These are phyloP conservation scores for Ashbya aceris DNA, from an alignment of 1,139 yeast genomes.

Conservation along the genomic window DNA sequence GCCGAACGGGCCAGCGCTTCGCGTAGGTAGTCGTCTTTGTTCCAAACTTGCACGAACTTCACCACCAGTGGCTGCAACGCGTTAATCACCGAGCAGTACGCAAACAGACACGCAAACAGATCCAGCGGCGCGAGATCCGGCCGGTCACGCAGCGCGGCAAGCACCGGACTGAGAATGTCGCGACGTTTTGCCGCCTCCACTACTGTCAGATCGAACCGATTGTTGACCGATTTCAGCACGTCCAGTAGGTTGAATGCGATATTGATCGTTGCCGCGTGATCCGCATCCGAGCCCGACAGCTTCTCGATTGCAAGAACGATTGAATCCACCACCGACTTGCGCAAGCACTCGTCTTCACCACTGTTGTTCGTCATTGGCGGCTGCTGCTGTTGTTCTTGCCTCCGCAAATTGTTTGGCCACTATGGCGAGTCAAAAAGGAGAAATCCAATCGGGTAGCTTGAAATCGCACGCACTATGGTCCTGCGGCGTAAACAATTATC, in stretches of 20 bases:
- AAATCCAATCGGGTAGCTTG: not conserved
- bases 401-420: not conserved
- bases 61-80: slow-evolving; percentile 13
- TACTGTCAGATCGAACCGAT: not conserved
- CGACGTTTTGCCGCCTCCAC: not conserved
- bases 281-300: slow-evolving; percentile 1
- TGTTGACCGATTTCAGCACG: slow-evolving; percentile 1
- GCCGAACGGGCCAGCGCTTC: not conserved
- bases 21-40: slow-evolving; percentile 6
- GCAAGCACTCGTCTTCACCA: slow-evolving; percentile 1
- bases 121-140: slow-evolving; percentile 6
- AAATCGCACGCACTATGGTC: too few species aligned
- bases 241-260: slow-evolving; percentile 4
- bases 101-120: slow-evolving; percentile 15
- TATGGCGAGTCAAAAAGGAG: not conserved
- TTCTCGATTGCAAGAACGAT: slow-evolving; percentile 1
- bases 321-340: slow-evolving; percentile 2
- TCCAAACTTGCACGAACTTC: slow-evolving; percentile 5
- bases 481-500: too few species aligned
- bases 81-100: slow-evolving; percentile 17
- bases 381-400: not conserved
- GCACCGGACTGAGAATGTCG: slow-evolving; percentile 1
- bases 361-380: slow-evolving; percentile 1
- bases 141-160: slow-evolving; percentile 2
- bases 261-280: slow-evolving; percentile 1